Evolutionary conservation across 2,329 filamentous ascomycete genomes (phyloP), one percentile per base, ranked within the genome.

Genomic region (Pseudocercospora crystallina): DNA sequence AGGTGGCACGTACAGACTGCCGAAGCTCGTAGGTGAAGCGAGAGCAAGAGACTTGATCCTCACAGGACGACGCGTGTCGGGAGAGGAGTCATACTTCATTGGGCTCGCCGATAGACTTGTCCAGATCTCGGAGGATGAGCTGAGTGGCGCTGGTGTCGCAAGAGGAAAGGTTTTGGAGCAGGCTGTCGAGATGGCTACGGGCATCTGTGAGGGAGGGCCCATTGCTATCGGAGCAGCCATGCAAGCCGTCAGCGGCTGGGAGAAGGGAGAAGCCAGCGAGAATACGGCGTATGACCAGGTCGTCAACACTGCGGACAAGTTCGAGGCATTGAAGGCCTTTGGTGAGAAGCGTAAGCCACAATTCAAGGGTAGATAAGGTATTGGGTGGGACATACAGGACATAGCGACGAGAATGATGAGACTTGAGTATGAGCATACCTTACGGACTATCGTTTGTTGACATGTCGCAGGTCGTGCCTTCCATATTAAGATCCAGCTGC

Each of bases 81-180:
- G 84, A 0, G 76, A 87, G 1, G 94, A 97, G 74, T 89, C 94
- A 0, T 95, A 96, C 72, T 94, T 95, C 69, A 73, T 96, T 13
- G 94, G 94, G 1, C 78, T 99, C 31, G 91, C 89, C 38, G 90
- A 97, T 72, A 79, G 92, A n/a, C 73, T 97, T 29, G 89, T 96
- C 17, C 88, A 96, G 71, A 79, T 95, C 15, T 73, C 81, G 15
- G 80, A 82, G 5, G 78, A 83, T 59, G 77, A 82, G 17, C 68
- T 72, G 48, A 70, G 69, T n/a, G 75, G 74, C 4, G 73, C 69
- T 64, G 73, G 75, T 5, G 72, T 75, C 30, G 86, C 88, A 13
- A 76, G 87, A 43, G 80, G 80, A 57, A 81, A 81, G 61, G 89
- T 87, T 8, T 73, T 96, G 47, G 80, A 82, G 15, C 87, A 90